Percentiles rank a stretch among this genome's conserved stretches.
These are phyloP conservation scores for Hura crepitans DNA, from an alignment of 441 rosid genomes.

Conservation along the genomic window DNA sequence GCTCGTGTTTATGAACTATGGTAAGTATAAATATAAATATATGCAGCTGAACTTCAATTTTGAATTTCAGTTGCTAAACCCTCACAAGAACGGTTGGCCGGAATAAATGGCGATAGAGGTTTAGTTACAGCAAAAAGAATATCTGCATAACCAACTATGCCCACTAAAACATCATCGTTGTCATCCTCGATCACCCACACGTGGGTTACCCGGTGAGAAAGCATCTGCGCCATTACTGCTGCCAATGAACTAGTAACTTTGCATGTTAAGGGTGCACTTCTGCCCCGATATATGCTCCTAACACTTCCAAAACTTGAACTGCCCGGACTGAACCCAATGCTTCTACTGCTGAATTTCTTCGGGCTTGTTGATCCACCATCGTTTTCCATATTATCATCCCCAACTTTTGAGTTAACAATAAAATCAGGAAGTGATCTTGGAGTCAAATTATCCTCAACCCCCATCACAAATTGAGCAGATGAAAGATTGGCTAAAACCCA, in stretches of 20 bases:
- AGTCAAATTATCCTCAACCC: conserved; percentile 71
- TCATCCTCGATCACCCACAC: conserved; percentile 90
- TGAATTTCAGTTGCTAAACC: conserved; percentile 43
- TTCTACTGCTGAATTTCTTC: conserved; percentile 72
- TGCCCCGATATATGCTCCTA: conserved; percentile 86
- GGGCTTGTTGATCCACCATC: conserved; percentile 42
- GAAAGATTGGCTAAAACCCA: conserved; percentile 90
- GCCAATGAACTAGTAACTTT: conserved; percentile 76
- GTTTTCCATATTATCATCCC: conserved; percentile 26
- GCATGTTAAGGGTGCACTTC: conserved; percentile 88
- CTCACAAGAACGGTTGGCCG: conserved; percentile 37
- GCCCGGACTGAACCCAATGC: conserved; percentile 72
- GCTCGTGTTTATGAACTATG: not conserved
- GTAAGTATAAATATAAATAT: not conserved
- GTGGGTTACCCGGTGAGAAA: conserved; percentile 86
- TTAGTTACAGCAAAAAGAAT: conserved; percentile 75
- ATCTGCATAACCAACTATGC: conserved; percentile 78
- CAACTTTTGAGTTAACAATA: conserved; percentile 37
- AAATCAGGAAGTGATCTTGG: conserved; percentile 54
- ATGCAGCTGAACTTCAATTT: conserved; percentile 29
- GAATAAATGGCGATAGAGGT: conserved; percentile 39
- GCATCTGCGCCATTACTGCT: conserved; percentile 97
- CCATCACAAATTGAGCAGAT: conserved; percentile 89
- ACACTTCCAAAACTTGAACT: conserved; percentile 51
- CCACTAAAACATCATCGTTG: conserved; percentile 70